A percentile compares a stretch with the other conserved stretches of the same genome.
Evolutionary conservation across 2,329 filamentous ascomycete genomes (phyloP).

Genomic region (Pyrenochaeta sp.): DNA sequence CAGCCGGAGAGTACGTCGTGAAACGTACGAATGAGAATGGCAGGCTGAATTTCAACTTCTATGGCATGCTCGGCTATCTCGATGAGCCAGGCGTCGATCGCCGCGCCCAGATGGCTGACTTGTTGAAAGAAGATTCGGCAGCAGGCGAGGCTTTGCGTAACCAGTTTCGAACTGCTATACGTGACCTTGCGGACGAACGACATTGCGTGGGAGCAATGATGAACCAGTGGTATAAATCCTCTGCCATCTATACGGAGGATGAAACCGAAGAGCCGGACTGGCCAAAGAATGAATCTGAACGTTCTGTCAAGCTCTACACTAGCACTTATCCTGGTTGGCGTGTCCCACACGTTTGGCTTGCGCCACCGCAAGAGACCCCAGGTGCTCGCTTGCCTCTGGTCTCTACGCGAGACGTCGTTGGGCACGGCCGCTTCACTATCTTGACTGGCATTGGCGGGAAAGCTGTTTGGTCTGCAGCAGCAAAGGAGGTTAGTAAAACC

Average conservation of each 20-base stretch:
- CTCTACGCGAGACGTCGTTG: background rate
- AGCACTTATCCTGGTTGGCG: conserved; percentile 8
- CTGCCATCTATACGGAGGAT: conserved; percentile 5
- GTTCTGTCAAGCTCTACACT: background rate
- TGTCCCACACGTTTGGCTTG: background rate
- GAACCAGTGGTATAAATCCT: conserved; percentile 9
- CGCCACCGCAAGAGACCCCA: background rate
- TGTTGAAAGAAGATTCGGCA: conserved; percentile 1
- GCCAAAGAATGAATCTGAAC: conserved; percentile 1
- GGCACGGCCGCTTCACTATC: background rate
- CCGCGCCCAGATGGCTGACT: background rate
- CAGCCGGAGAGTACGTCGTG: conserved; percentile 8
- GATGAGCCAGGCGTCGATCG: background rate
- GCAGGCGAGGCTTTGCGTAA: conserved; percentile 4
- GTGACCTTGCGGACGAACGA: conserved; percentile 1
- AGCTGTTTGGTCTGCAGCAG: background rate
- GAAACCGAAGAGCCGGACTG: conserved; percentile 3
- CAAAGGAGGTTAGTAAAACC: background rate
- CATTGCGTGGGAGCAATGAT: conserved; percentile 10
- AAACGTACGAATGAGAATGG: conserved; percentile 10
- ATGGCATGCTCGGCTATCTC: background rate
- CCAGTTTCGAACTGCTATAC: conserved; percentile 2
- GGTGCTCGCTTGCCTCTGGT: background rate
- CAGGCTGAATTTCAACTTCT: conserved; percentile 4
- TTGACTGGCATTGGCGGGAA: background rate